Percentiles rank a stretch among this genome's conserved stretches.
Evolutionary conservation across 495 filamentous ascomycete species (phyloP).

Genomic region (Penicillium longicatenatum): DNA sequence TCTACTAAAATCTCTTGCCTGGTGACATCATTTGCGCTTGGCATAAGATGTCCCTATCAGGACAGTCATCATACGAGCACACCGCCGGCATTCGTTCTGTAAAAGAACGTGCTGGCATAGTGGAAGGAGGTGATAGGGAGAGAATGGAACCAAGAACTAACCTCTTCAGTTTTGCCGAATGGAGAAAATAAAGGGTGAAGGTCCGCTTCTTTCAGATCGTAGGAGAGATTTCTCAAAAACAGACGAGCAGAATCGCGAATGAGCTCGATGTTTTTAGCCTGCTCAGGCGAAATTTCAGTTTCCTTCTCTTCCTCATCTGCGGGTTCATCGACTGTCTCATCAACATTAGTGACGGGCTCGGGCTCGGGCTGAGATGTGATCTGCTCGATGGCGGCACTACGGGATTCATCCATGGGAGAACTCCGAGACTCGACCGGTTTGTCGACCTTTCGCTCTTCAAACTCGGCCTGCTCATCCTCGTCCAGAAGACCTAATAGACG

Average conservation of each 20-base stretch:
- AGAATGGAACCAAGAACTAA: slow-evolving; percentile 49
- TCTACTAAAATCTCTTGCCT: slow-evolving; percentile 78
- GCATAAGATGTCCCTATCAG: slow-evolving; percentile 99
- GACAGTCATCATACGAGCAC: slow-evolving; percentile 82
- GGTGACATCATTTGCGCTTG: slow-evolving; percentile 62
- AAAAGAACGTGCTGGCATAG: slow-evolving; percentile 11
- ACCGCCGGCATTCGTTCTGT: slow-evolving; percentile 10
- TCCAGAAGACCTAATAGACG: slow-evolving; percentile 83
- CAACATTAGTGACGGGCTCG: slow-evolving; percentile 24
- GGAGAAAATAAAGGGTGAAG: slow-evolving; percentile 66
- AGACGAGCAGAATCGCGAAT: slow-evolving; percentile 61
- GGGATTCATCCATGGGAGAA: slow-evolving; percentile 24
- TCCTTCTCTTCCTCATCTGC: slow-evolving; percentile 11
- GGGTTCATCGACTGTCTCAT: slow-evolving; percentile 21
- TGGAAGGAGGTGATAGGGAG: slow-evolving; percentile 8
- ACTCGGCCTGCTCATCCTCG: slow-evolving; percentile 55
- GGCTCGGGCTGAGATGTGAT: slow-evolving; percentile 14
- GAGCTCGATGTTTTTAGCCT: slow-evolving; percentile 44
- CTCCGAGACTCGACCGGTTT: slow-evolving; percentile 17
- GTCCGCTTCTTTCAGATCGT: slow-evolving; percentile 75
- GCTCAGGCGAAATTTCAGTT: slow-evolving; percentile 23
- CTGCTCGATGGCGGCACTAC: slow-evolving; percentile 25
- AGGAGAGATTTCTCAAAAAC: slow-evolving; percentile 88
- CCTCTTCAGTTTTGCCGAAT: slow-evolving; percentile 83
- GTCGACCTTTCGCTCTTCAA: slow-evolving; percentile 24